Evolutionary conservation across 139 green algal species (phyloP), one percentile per base, ranked within the genome.

Genomic region (Chlamydomonas sp.): DNA sequence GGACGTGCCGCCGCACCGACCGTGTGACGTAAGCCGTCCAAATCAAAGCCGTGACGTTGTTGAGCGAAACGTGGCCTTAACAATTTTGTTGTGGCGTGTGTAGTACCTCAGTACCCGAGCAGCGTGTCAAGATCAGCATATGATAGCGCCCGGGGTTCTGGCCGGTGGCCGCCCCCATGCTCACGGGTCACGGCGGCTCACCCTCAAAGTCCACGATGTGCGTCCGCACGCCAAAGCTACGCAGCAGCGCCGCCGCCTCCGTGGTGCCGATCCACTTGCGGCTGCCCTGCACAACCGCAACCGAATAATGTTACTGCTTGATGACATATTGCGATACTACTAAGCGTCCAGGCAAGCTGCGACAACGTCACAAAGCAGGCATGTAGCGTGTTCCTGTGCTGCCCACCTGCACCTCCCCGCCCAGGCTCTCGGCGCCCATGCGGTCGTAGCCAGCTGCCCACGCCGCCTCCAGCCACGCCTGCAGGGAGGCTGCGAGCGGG

Each of bases 191-290:
- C 77, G 8, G 12, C 77, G 6, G 1, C 63, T 64, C 74, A 89
- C 89, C 89, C 31, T 88, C 57, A 77, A 98, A 98, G 86, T 98
- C 95, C 3, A 98, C 90, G 10, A 98, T 93, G 12, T 92, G 89
- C 17, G 95, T 94, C 1, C 79, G 66, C 68, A 96, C 57, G 0
- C 96, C 94, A 86, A 98, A 98, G 84, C 83, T 93, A 4, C 94
- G 89, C 74, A 99, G 86, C 83, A 99, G 82, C 9, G 96, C 89
- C 5, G 93, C 94, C 0, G 89, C 93, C 82, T 99, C 96, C 12
- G 96, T 97, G 15, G 95, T 96, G 15, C 96, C 96, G 3, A 98
- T 96, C 96, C 96, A 98, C 87, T 95, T 96, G 66, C 63, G 86
- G 79, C 77, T 92, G 74, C 93, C 89, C 85, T 96, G 93, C 63